phyloP scores from a whole-genome alignment of 2,329 filamentous ascomycete genomes.

The Rutstroemia sp. region DNA sequence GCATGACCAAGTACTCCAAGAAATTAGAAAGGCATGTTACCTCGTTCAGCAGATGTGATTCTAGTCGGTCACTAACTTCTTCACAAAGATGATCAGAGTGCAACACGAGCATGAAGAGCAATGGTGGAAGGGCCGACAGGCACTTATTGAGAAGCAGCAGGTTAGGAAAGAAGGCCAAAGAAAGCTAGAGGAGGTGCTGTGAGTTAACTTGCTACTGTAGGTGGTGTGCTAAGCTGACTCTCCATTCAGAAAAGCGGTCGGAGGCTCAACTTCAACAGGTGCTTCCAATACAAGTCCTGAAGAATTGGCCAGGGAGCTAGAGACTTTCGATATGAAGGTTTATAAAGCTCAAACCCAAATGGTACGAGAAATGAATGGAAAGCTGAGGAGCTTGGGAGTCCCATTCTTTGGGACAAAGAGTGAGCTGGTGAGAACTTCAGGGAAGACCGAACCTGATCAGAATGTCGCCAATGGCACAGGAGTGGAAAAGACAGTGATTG shows the following conservation, averaged over 20 bases:
- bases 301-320: constrained; percentile 46
- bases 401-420: constrained; percentile 51
- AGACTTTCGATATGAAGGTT: constrained; percentile 54
- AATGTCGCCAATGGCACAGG: constrained; percentile 6
- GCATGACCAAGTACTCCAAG: constrained; percentile 36
- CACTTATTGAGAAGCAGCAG: constrained; percentile 43
- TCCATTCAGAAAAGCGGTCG: constrained; percentile 35
- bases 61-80: no score
- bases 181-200: constrained; percentile 48
- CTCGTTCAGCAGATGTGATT: neutral
- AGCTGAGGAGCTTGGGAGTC: constrained; percentile 49
- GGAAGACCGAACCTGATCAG: constrained; percentile 13
- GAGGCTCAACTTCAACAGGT: constrained; percentile 32
- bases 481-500: constrained; percentile 28
- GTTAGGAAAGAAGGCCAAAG: constrained; percentile 44
- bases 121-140: constrained; percentile 49
- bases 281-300: constrained; percentile 26
- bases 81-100: constrained; percentile 47
- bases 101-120: constrained; percentile 56
- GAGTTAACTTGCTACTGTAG: constrained; percentile 22
- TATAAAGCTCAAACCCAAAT: constrained; percentile 52
- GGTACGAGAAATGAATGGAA: constrained; percentile 47
- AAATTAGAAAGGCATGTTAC: constrained; percentile 33
- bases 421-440: constrained; percentile 34
- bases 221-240: neutral